phyloP scores from a whole-genome alignment of 306 rosid genomes.

The Sechiopsis laciniata region DNA sequence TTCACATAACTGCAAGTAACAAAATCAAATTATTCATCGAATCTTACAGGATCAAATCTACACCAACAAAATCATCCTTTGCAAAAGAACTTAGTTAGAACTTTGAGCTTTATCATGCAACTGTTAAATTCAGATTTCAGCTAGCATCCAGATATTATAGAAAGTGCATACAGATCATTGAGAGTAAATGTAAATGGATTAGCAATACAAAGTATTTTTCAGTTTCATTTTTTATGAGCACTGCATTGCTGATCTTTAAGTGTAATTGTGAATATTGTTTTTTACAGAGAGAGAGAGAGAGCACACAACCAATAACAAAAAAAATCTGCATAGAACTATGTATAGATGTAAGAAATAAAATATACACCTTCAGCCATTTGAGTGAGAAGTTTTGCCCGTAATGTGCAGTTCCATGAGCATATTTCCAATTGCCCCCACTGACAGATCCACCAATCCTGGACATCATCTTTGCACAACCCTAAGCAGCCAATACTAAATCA shows the following conservation, averaged over 20 bases:
- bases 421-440: conserved; percentile 98
- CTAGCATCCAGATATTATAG: neutral
- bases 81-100: neutral
- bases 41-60: conserved; percentile 9
- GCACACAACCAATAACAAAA: neutral
- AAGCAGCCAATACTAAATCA: conserved; percentile 18
- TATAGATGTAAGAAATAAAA: conserved; percentile 14
- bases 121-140: neutral
- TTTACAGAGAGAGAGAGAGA: neutral
- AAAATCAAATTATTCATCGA: conserved; percentile 32
- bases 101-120: neutral
- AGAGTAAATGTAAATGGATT: neutral
- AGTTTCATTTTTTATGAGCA: neutral
- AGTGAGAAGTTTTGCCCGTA: conserved; percentile 91
- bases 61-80: neutral
- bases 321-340: neutral
- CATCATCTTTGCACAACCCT: conserved; percentile 99
- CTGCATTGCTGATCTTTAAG: neutral
- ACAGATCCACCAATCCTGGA: conserved; percentile 96
- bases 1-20: conserved; percentile 81
- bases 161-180: neutral
- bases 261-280: neutral
- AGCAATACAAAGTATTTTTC: neutral
- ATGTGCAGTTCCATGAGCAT: conserved; percentile 99
- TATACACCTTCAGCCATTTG: conserved; percentile 84